Conservation (phyloP, 2,329 filamentous ascomycete genomes). For the Lachnellula occidentalis region DNA sequence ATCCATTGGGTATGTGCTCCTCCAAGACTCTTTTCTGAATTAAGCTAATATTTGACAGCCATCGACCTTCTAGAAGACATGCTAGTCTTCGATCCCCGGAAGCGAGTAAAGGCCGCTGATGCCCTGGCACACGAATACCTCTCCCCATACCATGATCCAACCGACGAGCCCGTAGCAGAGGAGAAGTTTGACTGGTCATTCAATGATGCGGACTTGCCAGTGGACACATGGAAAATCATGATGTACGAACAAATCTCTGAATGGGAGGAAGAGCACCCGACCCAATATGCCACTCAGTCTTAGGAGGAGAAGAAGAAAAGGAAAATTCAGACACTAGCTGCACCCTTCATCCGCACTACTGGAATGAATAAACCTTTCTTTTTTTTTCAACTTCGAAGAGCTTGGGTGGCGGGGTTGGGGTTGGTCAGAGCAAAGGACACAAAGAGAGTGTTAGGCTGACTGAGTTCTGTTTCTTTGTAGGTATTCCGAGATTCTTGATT, state of each 20-base stretch:
- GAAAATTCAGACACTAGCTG: background rate
- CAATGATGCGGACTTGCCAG: conserved; percentile 93
- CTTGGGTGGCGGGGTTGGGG: background rate
- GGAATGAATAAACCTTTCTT: background rate
- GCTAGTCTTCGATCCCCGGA: conserved; percentile 98
- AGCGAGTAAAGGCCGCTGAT: conserved; percentile 80
- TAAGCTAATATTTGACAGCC: conserved; percentile 46
- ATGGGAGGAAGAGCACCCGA: conserved; percentile 20
- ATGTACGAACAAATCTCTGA: conserved; percentile 61
- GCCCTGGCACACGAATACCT: conserved; percentile 91
- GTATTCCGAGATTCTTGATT: conserved; percentile 98
- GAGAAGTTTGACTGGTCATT: conserved; percentile 99
- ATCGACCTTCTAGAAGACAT: conserved; percentile 92
- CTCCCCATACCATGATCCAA: conserved; percentile 92
- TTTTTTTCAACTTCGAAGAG: background rate
- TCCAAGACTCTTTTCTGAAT: background rate
- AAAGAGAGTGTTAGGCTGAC: conserved; percentile 26
- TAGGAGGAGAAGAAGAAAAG: conserved; percentile 11
- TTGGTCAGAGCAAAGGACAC: background rate
- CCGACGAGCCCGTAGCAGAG: conserved; percentile 89
- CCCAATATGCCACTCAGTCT: conserved; percentile 16
- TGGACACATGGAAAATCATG: conserved; percentile 99
- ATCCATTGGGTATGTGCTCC: conserved; percentile 60
- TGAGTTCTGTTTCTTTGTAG: conserved; percentile 42
- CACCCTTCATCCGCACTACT: background rate